phyloP scores from a whole-genome alignment of 768 basidiomycete genomes.

The Lyophyllum atratum region DNA sequence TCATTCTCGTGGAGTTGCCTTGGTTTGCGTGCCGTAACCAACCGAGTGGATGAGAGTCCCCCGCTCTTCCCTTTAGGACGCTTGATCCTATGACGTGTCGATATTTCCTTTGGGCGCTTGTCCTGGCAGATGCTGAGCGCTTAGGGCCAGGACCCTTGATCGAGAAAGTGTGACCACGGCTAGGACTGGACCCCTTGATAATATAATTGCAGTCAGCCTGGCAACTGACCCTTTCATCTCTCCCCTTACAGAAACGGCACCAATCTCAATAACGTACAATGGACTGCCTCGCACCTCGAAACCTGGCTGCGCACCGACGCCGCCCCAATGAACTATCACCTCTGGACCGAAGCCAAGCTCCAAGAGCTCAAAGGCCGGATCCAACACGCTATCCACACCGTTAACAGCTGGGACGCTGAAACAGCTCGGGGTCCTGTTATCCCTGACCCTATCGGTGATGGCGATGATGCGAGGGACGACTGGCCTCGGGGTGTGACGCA shows the following conservation, averaged over 20 bases:
- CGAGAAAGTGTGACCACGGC: too few relatives aligned
- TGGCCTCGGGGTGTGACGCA: too few relatives aligned
- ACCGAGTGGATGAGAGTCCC: too few relatives aligned
- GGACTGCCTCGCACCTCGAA: slow-evolving; percentile 58
- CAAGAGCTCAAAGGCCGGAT: slow-evolving; percentile 51
- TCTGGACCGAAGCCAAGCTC: slow-evolving; percentile 45
- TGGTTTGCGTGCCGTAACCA: neutral
- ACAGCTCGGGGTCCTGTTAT: neutral
- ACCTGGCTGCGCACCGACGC: slow-evolving; percentile 58
- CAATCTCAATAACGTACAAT: slow-evolving; percentile 48
- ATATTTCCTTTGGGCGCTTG: too few relatives aligned
- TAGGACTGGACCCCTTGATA: too few relatives aligned
- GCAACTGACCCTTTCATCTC: slow-evolving; percentile 38
- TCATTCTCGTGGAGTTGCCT: neutral
- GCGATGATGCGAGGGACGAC: neutral
- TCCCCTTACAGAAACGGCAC: slow-evolving; percentile 49
- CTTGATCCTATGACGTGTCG: too few relatives aligned
- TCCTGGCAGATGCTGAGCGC: too few relatives aligned
- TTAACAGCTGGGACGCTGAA: slow-evolving; percentile 26
- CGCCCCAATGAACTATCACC: slow-evolving; percentile 62
- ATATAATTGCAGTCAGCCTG: too few relatives aligned
- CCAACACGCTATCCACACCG: slow-evolving; percentile 49
- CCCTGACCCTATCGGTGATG: neutral
- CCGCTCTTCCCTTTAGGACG: too few relatives aligned
- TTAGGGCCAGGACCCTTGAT: too few relatives aligned